Percentiles rank a stretch among this genome's conserved stretches.
Conservation (phyloP, 2,329 filamentous ascomycete species). For the Anthostomella pinea region DNA sequence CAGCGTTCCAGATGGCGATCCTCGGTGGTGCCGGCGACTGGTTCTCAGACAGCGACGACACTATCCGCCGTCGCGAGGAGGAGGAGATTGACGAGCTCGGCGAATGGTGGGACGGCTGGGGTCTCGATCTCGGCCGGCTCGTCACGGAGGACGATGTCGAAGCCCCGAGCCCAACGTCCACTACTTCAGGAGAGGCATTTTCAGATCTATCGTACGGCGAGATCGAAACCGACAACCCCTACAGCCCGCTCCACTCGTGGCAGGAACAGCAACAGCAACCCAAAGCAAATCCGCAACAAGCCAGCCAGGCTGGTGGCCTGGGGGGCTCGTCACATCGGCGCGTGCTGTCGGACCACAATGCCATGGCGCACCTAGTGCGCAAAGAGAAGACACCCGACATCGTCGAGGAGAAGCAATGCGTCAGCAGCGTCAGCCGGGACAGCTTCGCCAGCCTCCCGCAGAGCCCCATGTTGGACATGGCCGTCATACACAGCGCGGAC, state of each 20-base stretch:
- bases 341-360: too few relatives aligned
- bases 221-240: slow-evolving; percentile 26
- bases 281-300: too few relatives aligned
- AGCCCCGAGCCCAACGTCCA: slow-evolving; percentile 30
- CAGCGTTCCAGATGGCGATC: slow-evolving; percentile 64
- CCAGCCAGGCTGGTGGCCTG: too few relatives aligned
- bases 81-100: slow-evolving; percentile 48
- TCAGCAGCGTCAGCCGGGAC: slow-evolving; percentile 20
- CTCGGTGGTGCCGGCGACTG: slow-evolving; percentile 55
- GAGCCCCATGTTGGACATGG: slow-evolving; percentile 48
- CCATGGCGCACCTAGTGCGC: neutral
- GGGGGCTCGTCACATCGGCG: too few relatives aligned
- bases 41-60: slow-evolving; percentile 42
- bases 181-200: slow-evolving; percentile 26
- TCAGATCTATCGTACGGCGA: slow-evolving; percentile 29
- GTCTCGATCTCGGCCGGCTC: slow-evolving; percentile 45
- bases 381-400: slow-evolving; percentile 32
- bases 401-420: slow-evolving; percentile 28
- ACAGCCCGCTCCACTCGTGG: slow-evolving; percentile 26
- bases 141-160: slow-evolving; percentile 25
- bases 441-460: slow-evolving; percentile 46
- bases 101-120: slow-evolving; percentile 51
- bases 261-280: slow-evolving; percentile 13
- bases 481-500: slow-evolving; percentile 38
- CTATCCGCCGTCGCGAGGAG: slow-evolving; percentile 36